A percentile compares a stretch with the other conserved stretches of the same genome.
These are phyloP conservation scores for Triticum urartu DNA, from an alignment of 176 grass and related monocot species.

Conservation along the genomic window DNA sequence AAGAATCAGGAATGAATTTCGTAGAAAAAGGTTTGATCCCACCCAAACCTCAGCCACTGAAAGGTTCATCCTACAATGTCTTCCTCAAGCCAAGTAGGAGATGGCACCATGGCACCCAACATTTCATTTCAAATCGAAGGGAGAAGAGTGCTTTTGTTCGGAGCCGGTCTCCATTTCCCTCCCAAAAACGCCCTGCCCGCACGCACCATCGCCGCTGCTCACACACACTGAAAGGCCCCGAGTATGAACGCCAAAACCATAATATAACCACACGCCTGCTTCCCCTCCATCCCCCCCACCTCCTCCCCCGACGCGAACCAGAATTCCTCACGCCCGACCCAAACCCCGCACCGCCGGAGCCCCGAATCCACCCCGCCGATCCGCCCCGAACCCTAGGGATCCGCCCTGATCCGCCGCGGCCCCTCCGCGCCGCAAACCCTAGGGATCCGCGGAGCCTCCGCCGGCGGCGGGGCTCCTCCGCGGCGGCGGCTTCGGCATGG, in stretches of 20 bases:
- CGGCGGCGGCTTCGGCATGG: slow-evolving; percentile 18
- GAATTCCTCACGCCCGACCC: background rate
- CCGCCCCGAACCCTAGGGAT: background rate
- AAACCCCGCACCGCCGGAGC: background rate
- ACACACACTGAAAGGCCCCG: background rate
- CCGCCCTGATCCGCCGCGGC: slow-evolving; percentile 30
- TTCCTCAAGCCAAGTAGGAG: background rate
- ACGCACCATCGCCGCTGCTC: background rate
- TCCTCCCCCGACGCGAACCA: background rate
- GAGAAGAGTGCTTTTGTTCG: no score
- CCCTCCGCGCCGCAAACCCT: slow-evolving; percentile 36
- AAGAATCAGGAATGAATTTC: background rate
- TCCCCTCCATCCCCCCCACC: background rate
- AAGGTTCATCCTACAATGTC: background rate
- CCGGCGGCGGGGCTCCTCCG: background rate
- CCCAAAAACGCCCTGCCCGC: slow-evolving; percentile 1
- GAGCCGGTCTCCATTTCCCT: slow-evolving; percentile 32
- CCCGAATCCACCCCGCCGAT: slow-evolving; percentile 28
- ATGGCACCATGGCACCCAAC: background rate
- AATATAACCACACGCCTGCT: slow-evolving; percentile 25
- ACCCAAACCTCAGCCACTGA: no score
- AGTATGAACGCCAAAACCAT: background rate
- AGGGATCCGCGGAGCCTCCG: slow-evolving; percentile 15
- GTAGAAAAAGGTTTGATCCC: background rate
- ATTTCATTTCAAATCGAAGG: slow-evolving; percentile 27